Evolutionary conservation across 2,329 filamentous ascomycete species (phyloP).

Genomic region (Setomelanomma holmii): DNA sequence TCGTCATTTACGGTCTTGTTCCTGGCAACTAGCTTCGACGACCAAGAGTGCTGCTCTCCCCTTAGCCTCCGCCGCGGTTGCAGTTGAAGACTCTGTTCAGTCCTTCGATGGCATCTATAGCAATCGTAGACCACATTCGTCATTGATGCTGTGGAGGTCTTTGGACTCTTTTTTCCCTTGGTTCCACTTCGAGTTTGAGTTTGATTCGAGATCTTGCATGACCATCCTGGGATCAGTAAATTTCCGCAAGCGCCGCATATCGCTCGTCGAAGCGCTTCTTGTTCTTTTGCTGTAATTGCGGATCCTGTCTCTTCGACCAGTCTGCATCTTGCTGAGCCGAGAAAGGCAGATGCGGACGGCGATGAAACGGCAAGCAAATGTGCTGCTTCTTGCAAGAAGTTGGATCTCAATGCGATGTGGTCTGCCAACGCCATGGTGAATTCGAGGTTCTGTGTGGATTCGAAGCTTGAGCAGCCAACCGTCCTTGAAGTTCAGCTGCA

Average conservation of each 20-base stretch:
- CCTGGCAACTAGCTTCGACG: slow-evolving; percentile 1
- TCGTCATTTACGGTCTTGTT: slow-evolving; percentile 13
- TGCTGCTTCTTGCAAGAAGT: slow-evolving; percentile 45
- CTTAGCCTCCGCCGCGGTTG: slow-evolving; percentile 28
- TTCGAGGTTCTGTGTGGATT: slow-evolving; percentile 7
- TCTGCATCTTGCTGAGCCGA: slow-evolving; percentile 37
- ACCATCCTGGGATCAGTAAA: slow-evolving; percentile 47
- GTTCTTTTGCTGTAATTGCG: slow-evolving; percentile 33
- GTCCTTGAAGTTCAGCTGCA: slow-evolving; percentile 6
- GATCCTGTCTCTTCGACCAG: slow-evolving; percentile 39
- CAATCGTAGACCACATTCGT: slow-evolving; percentile 39
- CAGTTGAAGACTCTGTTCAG: slow-evolving; percentile 27
- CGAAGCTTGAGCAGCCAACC: too few species aligned
- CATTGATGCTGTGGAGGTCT: slow-evolving; percentile 12
- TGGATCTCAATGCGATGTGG: slow-evolving; percentile 28
- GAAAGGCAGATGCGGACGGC: slow-evolving; percentile 42
- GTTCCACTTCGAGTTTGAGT: neutral
- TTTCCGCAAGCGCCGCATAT: slow-evolving; percentile 49
- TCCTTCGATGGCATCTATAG: slow-evolving; percentile 41
- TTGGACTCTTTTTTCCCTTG: slow-evolving; percentile 10
- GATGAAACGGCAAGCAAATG: slow-evolving; percentile 38
- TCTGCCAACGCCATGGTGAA: slow-evolving; percentile 27
- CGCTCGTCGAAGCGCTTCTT: slow-evolving; percentile 37
- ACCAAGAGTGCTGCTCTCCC: slow-evolving; percentile 8
- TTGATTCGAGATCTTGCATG: slow-evolving; percentile 31